These are phyloP conservation scores for Flaveria floridana DNA, from an alignment of 140 eudicot species.

Conservation along the genomic window DNA sequence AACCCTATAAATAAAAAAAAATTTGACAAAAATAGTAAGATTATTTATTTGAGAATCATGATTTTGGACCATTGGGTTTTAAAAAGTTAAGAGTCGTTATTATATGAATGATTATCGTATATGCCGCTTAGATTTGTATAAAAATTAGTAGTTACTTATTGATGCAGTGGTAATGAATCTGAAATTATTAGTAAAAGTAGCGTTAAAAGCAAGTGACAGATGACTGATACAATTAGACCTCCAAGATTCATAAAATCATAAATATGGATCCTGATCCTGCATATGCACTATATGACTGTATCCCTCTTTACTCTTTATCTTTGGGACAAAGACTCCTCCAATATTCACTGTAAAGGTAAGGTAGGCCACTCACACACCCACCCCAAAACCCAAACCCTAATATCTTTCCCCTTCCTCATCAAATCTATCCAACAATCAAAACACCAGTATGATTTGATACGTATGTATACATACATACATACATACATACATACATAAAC, in stretches of 20 bases:
- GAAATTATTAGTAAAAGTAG: too few species aligned
- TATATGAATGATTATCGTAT: too few species aligned
- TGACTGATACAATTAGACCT: not conserved
- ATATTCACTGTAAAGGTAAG: conserved; percentile 18
- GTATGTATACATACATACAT: too few species aligned
- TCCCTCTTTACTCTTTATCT: not conserved
- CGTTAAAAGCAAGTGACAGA: not conserved
- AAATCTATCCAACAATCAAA: conserved; percentile 30
- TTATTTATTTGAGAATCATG: too few species aligned
- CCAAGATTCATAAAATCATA: not conserved
- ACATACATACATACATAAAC: too few species aligned
- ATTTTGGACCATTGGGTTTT: too few species aligned
- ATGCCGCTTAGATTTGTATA: too few species aligned
- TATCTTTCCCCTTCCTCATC: conserved; percentile 25
- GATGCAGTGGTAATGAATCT: too few species aligned
- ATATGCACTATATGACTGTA: not conserved
- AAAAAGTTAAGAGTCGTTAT: too few species aligned
- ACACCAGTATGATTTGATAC: conserved; percentile 11
- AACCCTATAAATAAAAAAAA: too few species aligned
- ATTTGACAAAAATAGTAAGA: too few species aligned
- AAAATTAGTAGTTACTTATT: too few species aligned
- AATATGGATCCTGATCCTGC: not conserved
- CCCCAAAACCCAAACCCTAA: conserved; percentile 25
- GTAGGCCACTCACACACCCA: conserved; percentile 37
- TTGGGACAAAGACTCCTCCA: conserved; percentile 9